Base-by-base conservation (phyloP, 495 filamentous ascomycete species). In the Daldinia concentrica region DNA sequence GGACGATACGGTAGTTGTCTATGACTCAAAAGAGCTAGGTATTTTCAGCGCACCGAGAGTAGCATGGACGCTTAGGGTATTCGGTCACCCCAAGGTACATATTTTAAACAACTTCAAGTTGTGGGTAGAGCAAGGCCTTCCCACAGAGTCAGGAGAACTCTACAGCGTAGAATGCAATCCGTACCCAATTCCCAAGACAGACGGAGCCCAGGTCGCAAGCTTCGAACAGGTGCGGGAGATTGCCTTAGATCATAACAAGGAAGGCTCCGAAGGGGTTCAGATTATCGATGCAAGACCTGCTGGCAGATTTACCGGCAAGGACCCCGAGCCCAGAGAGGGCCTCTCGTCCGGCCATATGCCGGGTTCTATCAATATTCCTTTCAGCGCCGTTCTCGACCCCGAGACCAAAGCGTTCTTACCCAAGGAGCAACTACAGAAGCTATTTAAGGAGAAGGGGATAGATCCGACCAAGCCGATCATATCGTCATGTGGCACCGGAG, bases 31-130 rank as follows among this genome's bases (percentile, higher is more conserved):
- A 45, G 92, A 98, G 78, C 79, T 94, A 27, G 95, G 95, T 4
- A 93, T 99, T 52, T 97, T 99, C 83, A 93, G 90, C 69, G 95
- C 95, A 0, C 96, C 95, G 1, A 86, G 96, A 58, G 94, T 95
- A 6, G 95, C 88, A 37, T 99, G 95, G 95, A 98, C 94, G 8
- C 82, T 99, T 62, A 87, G 88, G 65, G 89, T 94, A 26, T 97
- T 97, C 77, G 95, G 95, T 11, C 95, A 99, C 79, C 85, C 89
- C n/a, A 88, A 86, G 68, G 95, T 98, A 5, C 93, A 97, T 79
- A 75, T 99, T 37, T 82, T 99, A 60, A 95, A 99, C 80, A 99
- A 98, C 80, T 99, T 97, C 82, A 89, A 89, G 75, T 76, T 92
- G 36, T 99, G 94, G 94, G 89, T 93, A 2, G 89, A 93, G 26